Conservation (phyloP, 148 eudicot species). For the Spergularia bocconei region DNA sequence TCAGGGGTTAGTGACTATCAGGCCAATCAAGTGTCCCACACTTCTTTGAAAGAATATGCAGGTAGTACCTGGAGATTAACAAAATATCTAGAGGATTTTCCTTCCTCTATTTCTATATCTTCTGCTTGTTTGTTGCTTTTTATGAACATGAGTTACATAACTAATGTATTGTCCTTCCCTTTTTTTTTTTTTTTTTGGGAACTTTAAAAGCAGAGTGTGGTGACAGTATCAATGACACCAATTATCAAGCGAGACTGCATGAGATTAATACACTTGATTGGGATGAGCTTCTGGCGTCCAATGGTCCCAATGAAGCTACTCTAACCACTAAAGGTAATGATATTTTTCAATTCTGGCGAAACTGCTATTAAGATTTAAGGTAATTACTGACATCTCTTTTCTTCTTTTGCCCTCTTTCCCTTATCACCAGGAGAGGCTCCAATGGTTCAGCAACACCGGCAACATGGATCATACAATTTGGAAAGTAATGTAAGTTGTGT, state of each 20-base stretch:
- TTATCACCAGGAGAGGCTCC: slow-evolving; percentile 38
- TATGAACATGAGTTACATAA: neutral
- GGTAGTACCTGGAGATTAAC: slow-evolving; percentile 26
- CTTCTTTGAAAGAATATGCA: slow-evolving; percentile 34
- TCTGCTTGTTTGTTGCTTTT: neutral
- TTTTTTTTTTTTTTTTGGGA: neutral
- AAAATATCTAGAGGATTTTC: neutral
- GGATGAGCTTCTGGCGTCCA: slow-evolving; percentile 88
- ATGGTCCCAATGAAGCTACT: slow-evolving; percentile 45
- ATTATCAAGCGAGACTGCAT: slow-evolving; percentile 70
- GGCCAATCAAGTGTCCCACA: slow-evolving; percentile 30
- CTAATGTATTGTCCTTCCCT: slow-evolving; percentile 9
- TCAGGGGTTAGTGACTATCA: slow-evolving; percentile 53
- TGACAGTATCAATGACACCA: slow-evolving; percentile 39
- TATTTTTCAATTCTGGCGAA: slow-evolving; percentile 13
- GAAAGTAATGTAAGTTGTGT: slow-evolving; percentile 52
- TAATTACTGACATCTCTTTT: slow-evolving; percentile 4
- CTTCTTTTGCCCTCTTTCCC: neutral
- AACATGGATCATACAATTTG: slow-evolving; percentile 32
- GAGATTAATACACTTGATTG: slow-evolving; percentile 93
- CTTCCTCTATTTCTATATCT: neutral
- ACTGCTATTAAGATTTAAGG: neutral
- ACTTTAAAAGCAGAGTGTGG: slow-evolving; percentile 37
- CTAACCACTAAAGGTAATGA: slow-evolving; percentile 46
- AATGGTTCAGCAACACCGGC: slow-evolving; percentile 41